These are phyloP conservation scores for Annulohypoxylon nitens DNA, from an alignment of 495 filamentous ascomycete species.

Conservation along the genomic window DNA sequence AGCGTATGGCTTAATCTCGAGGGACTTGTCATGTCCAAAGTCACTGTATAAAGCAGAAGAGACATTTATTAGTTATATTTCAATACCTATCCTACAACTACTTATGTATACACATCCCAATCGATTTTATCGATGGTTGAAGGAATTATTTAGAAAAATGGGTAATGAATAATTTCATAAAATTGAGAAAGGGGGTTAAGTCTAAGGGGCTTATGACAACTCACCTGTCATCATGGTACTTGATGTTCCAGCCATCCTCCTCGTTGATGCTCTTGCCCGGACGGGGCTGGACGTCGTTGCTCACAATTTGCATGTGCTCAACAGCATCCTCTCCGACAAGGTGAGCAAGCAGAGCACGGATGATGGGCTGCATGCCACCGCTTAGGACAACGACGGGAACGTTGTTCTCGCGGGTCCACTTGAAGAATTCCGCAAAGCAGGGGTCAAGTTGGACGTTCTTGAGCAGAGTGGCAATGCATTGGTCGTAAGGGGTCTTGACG, in stretches of 20 bases:
- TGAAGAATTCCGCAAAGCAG: conserved; percentile 85
- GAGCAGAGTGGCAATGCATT: conserved; percentile 80
- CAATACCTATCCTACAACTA: background rate
- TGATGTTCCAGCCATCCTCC: conserved; percentile 85
- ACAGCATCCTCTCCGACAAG: conserved; percentile 79
- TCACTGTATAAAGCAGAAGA: conserved; percentile 61
- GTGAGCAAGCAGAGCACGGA: conserved; percentile 81
- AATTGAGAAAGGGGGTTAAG: background rate
- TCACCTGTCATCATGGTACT: conserved; percentile 87
- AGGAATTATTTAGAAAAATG: background rate
- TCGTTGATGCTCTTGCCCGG: conserved; percentile 81
- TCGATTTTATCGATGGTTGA: background rate
- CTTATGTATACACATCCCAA: background rate
- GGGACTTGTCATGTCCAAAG: conserved; percentile 94
- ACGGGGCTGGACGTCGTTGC: conserved; percentile 78
- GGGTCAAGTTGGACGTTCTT: conserved; percentile 90
- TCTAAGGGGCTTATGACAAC: conserved; percentile 6
- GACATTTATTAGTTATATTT: conserved; percentile 22
- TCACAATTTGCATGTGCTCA: conserved; percentile 83
- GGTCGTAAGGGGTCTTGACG: conserved; percentile 78
- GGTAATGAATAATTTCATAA: background rate
- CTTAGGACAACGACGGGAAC: conserved; percentile 93
- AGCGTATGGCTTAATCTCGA: conserved; percentile 88
- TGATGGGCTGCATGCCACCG: conserved; percentile 92
- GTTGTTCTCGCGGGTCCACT: conserved; percentile 82